A percentile compares a stretch with the other conserved stretches of the same genome.
Conservation (phyloP, 2,329 filamentous ascomycete genomes). For the Claviceps monticola region DNA sequence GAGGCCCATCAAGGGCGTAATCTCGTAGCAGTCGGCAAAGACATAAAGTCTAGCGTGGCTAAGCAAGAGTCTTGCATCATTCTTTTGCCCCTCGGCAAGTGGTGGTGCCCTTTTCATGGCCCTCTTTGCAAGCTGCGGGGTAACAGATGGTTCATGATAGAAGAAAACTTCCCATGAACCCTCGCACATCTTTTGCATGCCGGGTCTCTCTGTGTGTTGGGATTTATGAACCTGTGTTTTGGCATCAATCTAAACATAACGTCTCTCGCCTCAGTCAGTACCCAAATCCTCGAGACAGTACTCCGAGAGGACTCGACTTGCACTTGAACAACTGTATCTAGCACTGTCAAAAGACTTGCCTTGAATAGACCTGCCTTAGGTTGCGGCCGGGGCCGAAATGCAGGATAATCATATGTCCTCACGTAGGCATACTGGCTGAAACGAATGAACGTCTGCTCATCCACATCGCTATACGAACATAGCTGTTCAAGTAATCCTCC, state of each 20-base stretch:
- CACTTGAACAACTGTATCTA: too few species aligned
- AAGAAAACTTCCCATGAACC: background rate
- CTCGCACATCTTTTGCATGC: background rate
- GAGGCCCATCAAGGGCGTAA: background rate
- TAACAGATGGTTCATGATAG: background rate
- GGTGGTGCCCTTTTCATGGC: background rate
- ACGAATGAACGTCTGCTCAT: background rate
- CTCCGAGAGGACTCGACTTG: too few species aligned
- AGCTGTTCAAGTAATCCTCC: background rate
- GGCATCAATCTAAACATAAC: background rate
- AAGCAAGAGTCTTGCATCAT: background rate
- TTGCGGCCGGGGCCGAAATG: background rate
- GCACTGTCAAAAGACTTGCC: too few species aligned
- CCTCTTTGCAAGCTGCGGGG: background rate
- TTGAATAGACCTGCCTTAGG: too few species aligned
- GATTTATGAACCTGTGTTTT: background rate
- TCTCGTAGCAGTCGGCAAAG: background rate
- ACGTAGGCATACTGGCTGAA: background rate
- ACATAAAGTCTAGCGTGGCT: background rate
- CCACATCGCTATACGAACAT: background rate
- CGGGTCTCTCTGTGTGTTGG: background rate
- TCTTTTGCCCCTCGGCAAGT: background rate
- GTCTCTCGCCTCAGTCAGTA: background rate
- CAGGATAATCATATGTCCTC: background rate
- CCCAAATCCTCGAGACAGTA: too few species aligned